Evolutionary conservation across 1,284 basidiomycete genomes (phyloP), one percentile per base, ranked within the genome.

Genomic region (Irpex sp.): DNA sequence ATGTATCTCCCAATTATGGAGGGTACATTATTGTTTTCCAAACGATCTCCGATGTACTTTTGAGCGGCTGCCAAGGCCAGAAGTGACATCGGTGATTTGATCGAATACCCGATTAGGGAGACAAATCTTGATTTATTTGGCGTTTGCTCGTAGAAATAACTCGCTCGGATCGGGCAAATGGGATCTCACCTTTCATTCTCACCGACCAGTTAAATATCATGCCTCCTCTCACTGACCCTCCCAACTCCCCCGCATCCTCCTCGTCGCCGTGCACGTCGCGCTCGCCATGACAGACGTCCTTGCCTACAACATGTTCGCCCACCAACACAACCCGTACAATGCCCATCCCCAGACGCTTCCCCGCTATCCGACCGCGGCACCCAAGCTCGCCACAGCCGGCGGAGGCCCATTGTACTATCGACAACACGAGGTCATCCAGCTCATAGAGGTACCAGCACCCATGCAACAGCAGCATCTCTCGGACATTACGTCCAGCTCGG

Each of bases 341-440:
- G 59, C 66, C 57, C 69, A 74, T 57, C 69, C 76, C 57, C 65
- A 67, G 68, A 78, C 79, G 57, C 67, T 39, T 37, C 43, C 33
- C 7, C 39, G 31, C 15, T 50, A 21, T 49, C 57, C 61, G 33
- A 11, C 35, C 21, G 26, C 59, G 46, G 13, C 36, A 50, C 51
- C 70, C 70, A 72, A 74, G 65, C 62, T 74, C 35, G 68, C 68
- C 64, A 76, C 79, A 55, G 19, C 53, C 21, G 53, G 53, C 59
- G 72, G 75, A 7, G 71, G 70, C 60, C 79, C 82, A 59, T 73
- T 85, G 70, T 83, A 81, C 75, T 74, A 82, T 65, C 77, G 78
- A 68, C 81, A 85, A 64, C 83, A 79, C 33, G 83, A 87, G 75
- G 85, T 90, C 77, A 91, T 90, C 62, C 82, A 90, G 75, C 89